A percentile compares a stretch with the other conserved stretches of the same genome.
phyloP scores from a whole-genome alignment of 768 basidiomycete genomes.

The Leccinum truebloodii region DNA sequence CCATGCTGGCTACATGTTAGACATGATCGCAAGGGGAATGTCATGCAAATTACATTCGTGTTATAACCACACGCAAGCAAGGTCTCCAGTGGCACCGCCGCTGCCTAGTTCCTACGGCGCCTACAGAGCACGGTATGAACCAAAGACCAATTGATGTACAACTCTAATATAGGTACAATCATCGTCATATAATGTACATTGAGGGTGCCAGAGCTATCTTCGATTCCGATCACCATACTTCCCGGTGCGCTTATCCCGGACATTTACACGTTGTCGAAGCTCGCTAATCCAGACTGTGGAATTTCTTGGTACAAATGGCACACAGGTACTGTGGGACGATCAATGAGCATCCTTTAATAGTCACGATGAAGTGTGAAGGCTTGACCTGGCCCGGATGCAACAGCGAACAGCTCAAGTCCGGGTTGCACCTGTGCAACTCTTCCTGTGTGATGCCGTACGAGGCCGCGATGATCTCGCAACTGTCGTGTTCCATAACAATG shows the following conservation, averaged over 20 bases:
- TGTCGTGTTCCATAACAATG: conserved; percentile 31
- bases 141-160: too few species aligned
- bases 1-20: too few species aligned
- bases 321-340: conserved; percentile 26
- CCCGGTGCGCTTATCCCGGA: not conserved
- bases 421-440: too few species aligned
- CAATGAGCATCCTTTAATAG: conserved; percentile 1
- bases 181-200: too few species aligned
- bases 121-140: too few species aligned
- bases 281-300: conserved; percentile 19
- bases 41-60: too few species aligned
- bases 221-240: not conserved
- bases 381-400: conserved; percentile 53
- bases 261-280: conserved; percentile 2
- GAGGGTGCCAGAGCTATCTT: too few species aligned
- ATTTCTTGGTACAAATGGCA: conserved; percentile 14
- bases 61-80: too few species aligned
- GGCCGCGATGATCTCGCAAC: conserved; percentile 45
- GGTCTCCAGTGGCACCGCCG: too few species aligned
- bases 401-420: too few species aligned
- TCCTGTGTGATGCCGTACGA: conserved; percentile 37
- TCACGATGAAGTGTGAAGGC: not conserved
- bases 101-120: not conserved
- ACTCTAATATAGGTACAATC: too few species aligned
- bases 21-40: too few species aligned